Evolutionary conservation across 768 basidiomycete species (phyloP), one percentile per base, ranked within the genome.

Genomic region (Naganishia friedmannii): DNA sequence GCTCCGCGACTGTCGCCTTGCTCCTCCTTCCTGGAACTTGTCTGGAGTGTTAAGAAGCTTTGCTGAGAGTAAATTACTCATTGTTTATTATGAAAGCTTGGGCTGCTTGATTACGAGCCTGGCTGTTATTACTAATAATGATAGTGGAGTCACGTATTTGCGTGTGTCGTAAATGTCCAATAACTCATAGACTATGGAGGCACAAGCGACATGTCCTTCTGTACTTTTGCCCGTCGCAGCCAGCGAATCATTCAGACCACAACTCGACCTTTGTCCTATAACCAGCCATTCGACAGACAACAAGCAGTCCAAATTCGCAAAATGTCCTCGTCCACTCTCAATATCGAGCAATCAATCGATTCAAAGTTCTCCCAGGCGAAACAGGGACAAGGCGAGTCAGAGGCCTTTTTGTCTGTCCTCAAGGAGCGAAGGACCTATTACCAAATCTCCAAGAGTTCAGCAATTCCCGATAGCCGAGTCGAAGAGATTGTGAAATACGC

Each of bases 401-500:
- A 74, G 15, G 69, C 73, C 34, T 79, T 78, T 75, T 76, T 79
- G 72, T 68, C 77, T 26, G 78, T 77, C 57, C 68, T 81, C 74
- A 70, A 77, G 77, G 73, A 71, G 68, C 78, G 82, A 55, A 79
- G 82, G 37, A 71, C 77, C 9, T 74, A 76, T 74, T 83, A 83
- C 72, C 70, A 65, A 21, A 71, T 82, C 66, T 76, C 70, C 67
- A 74, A 74, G 55, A 73, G 77, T 63, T 71, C 75, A 7, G 70
- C 78, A 19, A 66, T 82, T 53, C 60, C 77, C 39, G 75, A 81
- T 57, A 74, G 73, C 9, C 71, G 76, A 63, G 73, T 83, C 72
- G 53, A 76, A 54, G 75, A 74, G 23, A 66, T 82, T 65, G 79
- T 83, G 48, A 70, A 81, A 60, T 70, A 75, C 31, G 74, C 78